Base-by-base conservation (phyloP, 139 green algal species). In the Spirogloea muscicola region DNA sequence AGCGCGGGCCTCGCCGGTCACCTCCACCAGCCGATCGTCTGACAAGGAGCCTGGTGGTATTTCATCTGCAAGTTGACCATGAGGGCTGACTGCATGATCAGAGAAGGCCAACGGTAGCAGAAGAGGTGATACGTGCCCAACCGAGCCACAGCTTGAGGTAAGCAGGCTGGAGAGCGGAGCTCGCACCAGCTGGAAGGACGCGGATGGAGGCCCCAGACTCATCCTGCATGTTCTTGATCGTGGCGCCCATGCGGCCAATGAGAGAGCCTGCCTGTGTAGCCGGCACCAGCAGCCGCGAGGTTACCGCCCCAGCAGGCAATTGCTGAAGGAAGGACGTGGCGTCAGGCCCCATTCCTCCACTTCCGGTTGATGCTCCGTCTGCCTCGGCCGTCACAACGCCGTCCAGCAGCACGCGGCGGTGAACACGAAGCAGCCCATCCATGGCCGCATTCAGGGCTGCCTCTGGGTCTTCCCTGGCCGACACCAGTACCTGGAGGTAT, bases 1-100 rank as follows among this genome's bases (percentile, higher is more conserved):
- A 74, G 13, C 72, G 10, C 49, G 10, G 10, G 9, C 48, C 57
- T 67, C 55, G n/a, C 68, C 68, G 3, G 33, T 55, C 27, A 76
- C 33, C 68, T 76, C 68, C 68, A 76, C 68, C 55, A 77, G 52
- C 1, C 57, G 25, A 63, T 77, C 68, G 52, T 72, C 68, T 21
- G 57, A 37, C 55, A 77, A 33, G 2, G 58, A n/a, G 29, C 52
- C 72, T n/a, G 41, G 41, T 25, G 68, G 68, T 0, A 77, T 3
- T 0, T 77, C 68, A 18, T 77, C 68, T 68, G 9, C 64, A 21
- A 16, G 4, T n/a, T n/a, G n/a, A n/a, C n/a, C n/a, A n/a, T n/a
- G n/a, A n/a, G n/a, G n/a, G n/a, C n/a, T n/a, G n/a, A n/a, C n/a
- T n/a, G n/a, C n/a, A n/a, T n/a, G n/a, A n/a, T n/a, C n/a, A n/a